Evolutionary conservation across 306 rosid species (phyloP).

Genomic region (Abrus pulchellus): DNA sequence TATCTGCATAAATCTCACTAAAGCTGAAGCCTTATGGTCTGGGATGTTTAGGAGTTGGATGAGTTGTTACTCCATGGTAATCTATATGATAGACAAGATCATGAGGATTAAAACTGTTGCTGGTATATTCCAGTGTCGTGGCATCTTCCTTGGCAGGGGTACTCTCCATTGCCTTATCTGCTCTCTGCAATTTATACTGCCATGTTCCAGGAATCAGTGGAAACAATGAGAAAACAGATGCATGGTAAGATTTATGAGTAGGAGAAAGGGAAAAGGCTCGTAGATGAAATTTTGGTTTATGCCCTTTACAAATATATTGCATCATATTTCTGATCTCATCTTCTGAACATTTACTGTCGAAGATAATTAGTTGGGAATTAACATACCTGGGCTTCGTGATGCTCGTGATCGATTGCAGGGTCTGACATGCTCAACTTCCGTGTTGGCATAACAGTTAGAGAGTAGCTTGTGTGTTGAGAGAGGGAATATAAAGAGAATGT

Average conservation of each 20-base stretch:
- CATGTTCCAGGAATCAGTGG: slow-evolving; percentile 32
- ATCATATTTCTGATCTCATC: slow-evolving; percentile 26
- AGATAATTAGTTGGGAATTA: slow-evolving; percentile 28
- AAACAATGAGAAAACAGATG: slow-evolving; percentile 36
- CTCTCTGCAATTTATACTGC: slow-evolving; percentile 64
- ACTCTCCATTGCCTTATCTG: slow-evolving; percentile 50
- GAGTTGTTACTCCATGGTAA: slow-evolving; percentile 93
- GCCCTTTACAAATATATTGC: slow-evolving; percentile 17
- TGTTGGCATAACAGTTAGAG: slow-evolving; percentile 46
- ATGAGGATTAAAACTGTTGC: slow-evolving; percentile 48
- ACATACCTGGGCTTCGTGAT: slow-evolving; percentile 57
- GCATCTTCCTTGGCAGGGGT: slow-evolving; percentile 50
- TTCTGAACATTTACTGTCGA: slow-evolving; percentile 9
- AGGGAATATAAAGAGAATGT: slow-evolving; percentile 53
- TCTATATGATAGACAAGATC: slow-evolving; percentile 81
- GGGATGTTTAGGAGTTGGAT: slow-evolving; percentile 94
- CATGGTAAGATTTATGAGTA: slow-evolving; percentile 9
- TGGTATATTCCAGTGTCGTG: slow-evolving; percentile 46
- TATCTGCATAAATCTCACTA: slow-evolving; percentile 49
- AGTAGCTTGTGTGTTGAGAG: slow-evolving; percentile 54
- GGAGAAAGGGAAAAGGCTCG: slow-evolving; percentile 12
- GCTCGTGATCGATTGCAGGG: slow-evolving; percentile 32
- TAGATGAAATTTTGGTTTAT: slow-evolving; percentile 16
- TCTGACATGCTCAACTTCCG: slow-evolving; percentile 62
- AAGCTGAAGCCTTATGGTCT: slow-evolving; percentile 57